Evolutionary conservation across 192 early-diverging fungal genomes (phyloP).

Genomic region (Coemansia sp.): DNA sequence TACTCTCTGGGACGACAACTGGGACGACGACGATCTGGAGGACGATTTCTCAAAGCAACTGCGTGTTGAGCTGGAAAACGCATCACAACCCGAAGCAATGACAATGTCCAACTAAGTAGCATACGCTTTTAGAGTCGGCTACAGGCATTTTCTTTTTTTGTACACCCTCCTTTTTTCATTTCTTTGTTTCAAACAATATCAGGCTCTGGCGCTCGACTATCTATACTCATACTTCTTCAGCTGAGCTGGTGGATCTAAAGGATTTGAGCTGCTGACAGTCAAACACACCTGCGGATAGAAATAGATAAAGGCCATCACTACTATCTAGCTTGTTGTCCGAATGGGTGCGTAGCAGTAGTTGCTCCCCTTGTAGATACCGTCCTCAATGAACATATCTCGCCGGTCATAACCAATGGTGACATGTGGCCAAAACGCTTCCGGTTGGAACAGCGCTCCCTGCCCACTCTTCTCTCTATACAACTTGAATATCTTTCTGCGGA

Average conservation of each 20-base stretch:
- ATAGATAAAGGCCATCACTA: too few species aligned
- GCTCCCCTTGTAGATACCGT: conserved; percentile 69
- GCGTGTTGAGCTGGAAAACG: conserved; percentile 46
- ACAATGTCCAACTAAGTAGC: conserved; percentile 31
- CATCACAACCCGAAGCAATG: conserved; percentile 39
- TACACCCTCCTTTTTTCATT: conserved; percentile 7
- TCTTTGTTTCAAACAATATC: not conserved
- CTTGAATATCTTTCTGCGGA: conserved; percentile 60
- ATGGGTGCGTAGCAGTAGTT: conserved; percentile 68
- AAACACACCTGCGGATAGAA: too few species aligned
- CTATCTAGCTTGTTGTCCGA: conserved; percentile 5
- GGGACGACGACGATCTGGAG: conserved; percentile 89
- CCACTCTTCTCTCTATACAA: conserved; percentile 64
- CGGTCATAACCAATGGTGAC: conserved; percentile 67
- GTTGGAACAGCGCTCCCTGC: conserved; percentile 67
- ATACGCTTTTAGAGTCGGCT: not conserved
- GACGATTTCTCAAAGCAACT: conserved; percentile 94
- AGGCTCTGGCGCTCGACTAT: too few species aligned
- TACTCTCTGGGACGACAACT: conserved; percentile 82
- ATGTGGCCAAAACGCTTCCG: conserved; percentile 66
- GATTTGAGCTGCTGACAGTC: too few species aligned
- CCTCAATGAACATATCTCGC: conserved; percentile 66
- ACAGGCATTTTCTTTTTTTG: not conserved
- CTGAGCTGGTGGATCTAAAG: too few species aligned
- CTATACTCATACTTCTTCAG: too few species aligned